Evolutionary conservation across 192 early-diverging fungal genomes (phyloP).

Genomic region (Coemansia sp.): DNA sequence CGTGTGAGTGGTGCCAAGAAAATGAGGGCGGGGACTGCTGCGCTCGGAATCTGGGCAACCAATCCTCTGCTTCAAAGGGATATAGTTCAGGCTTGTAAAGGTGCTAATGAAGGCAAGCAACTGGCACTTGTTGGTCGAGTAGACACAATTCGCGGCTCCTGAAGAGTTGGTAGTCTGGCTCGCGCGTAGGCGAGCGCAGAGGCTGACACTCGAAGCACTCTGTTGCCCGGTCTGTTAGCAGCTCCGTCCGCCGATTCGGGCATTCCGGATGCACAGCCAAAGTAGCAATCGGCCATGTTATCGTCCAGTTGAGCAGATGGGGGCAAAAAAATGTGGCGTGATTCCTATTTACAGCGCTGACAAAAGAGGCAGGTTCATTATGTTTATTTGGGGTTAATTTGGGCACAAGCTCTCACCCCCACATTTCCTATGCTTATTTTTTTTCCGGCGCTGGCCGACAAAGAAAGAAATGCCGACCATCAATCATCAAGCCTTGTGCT

Average conservation of each 20-base stretch:
- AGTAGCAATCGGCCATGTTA: background rate
- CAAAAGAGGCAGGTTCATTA: background rate
- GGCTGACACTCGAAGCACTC: background rate
- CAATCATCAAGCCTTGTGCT: background rate
- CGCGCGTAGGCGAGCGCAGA: background rate
- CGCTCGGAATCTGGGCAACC: background rate
- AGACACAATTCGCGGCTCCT: background rate
- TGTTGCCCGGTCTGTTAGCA: background rate
- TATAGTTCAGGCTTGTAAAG: background rate
- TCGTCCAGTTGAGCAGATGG: background rate
- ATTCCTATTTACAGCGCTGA: constrained; percentile 1
- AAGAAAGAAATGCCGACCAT: background rate
- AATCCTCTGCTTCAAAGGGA: background rate
- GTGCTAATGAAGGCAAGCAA: background rate
- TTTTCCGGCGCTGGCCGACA: background rate
- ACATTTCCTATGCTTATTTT: background rate
- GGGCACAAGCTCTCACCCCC: background rate
- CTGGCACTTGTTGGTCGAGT: background rate
- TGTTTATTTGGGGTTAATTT: no score
- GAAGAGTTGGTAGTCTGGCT: background rate
- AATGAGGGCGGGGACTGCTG: background rate
- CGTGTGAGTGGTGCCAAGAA: background rate
- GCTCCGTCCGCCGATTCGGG: background rate
- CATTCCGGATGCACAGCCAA: constrained; percentile 3
- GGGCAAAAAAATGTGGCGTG: constrained; percentile 6